Conservation (phyloP, 148 eudicot species). For the Selenicereus undatus region DNA sequence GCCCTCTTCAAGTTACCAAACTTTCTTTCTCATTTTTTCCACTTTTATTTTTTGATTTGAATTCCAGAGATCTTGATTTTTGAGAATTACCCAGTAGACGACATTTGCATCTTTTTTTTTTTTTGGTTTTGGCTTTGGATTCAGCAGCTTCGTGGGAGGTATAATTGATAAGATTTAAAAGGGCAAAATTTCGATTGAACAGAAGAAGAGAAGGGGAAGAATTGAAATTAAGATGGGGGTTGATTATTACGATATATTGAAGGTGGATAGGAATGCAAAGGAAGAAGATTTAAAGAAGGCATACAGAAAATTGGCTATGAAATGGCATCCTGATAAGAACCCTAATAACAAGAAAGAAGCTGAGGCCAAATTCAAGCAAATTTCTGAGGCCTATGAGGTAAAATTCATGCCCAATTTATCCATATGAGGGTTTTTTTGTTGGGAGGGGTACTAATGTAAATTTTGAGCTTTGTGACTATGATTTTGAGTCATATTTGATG, state of each 20-base stretch:
- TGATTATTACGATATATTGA: constrained; percentile 58
- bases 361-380: constrained; percentile 71
- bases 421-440: no score
- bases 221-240: constrained; percentile 41
- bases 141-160: background rate
- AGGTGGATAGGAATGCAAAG: constrained; percentile 55
- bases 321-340: constrained; percentile 90
- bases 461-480: no score
- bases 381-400: constrained; percentile 88
- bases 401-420: background rate
- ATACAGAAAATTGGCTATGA: constrained; percentile 75
- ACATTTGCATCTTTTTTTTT: no score
- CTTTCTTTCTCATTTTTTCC: background rate
- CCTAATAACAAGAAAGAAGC: constrained; percentile 65
- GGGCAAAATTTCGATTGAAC: no score
- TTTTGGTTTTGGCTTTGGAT: no score
- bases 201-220: background rate
- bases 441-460: no score
- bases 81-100: background rate
- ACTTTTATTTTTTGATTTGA: background rate
- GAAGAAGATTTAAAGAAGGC: constrained; percentile 83
- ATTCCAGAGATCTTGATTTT: background rate
- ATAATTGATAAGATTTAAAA: no score
- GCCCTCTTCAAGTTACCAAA: background rate
- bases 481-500: no score